Evolutionary conservation across 2,329 filamentous ascomycete species (phyloP).

Genomic region (Fusarium verticillioides): DNA sequence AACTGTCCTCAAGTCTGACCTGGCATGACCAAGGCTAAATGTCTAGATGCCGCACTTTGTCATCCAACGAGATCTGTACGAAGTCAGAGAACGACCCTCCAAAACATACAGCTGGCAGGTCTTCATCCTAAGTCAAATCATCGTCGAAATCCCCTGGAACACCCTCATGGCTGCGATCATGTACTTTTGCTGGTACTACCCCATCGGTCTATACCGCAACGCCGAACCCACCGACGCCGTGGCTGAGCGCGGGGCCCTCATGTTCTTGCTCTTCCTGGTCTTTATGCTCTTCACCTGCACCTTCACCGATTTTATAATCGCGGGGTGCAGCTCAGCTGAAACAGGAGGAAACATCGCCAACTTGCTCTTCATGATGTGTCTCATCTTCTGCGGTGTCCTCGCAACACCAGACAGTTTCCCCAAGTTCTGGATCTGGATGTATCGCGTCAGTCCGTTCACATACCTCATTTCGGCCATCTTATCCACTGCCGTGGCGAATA

Average conservation of each 20-base stretch:
- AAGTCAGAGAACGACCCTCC: conserved; percentile 73
- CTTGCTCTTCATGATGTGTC: conserved; percentile 69
- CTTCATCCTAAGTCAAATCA: conserved; percentile 73
- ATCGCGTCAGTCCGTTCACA: conserved; percentile 82
- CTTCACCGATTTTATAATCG: conserved; percentile 73
- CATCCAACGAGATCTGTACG: conserved; percentile 74
- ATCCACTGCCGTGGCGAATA: conserved; percentile 75
- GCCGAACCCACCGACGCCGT: conserved; percentile 61
- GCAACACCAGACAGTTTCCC: conserved; percentile 61
- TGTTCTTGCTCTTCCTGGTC: conserved; percentile 71
- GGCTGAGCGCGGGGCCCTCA: conserved; percentile 67
- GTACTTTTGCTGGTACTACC: conserved; percentile 77
- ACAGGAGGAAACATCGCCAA: conserved; percentile 74
- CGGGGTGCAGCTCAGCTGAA: conserved; percentile 73
- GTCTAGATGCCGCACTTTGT: conserved; percentile 74
- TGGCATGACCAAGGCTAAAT: fast-evolving
- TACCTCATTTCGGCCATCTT: conserved; percentile 82
- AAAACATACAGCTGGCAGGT: conserved; percentile 75
- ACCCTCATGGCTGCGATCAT: conserved; percentile 71
- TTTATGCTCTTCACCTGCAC: conserved; percentile 76
- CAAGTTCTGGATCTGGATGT: conserved; percentile 62
- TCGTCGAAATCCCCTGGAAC: conserved; percentile 79
- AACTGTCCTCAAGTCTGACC: fast-evolving
- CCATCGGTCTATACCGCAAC: conserved; percentile 71
- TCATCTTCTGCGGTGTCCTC: conserved; percentile 52